Percentiles rank a stretch among this genome's conserved stretches.
phyloP scores from a whole-genome alignment of 805 yeast species.

The Cyberlindnera americana region DNA sequence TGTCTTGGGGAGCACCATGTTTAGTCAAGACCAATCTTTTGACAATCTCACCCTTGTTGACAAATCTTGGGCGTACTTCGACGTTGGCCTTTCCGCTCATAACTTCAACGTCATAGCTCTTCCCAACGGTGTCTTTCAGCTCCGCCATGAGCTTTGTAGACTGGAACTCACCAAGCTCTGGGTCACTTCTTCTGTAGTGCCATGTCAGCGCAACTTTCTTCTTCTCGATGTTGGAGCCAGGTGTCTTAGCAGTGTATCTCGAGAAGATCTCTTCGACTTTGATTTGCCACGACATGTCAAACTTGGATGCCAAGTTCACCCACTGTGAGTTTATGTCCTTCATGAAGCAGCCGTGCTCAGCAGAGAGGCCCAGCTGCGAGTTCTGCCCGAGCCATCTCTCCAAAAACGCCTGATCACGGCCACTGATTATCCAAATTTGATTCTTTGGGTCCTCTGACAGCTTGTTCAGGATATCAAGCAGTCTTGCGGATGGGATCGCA shows the following conservation, averaged over 20 bases:
- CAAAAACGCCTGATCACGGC: constrained; percentile 88
- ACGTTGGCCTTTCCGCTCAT: constrained; percentile 97
- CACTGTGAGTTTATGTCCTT: constrained; percentile 69
- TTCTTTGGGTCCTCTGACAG: constrained; percentile 75
- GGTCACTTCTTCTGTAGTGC: constrained; percentile 96
- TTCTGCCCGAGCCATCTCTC: constrained; percentile 80
- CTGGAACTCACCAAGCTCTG: constrained; percentile 86
- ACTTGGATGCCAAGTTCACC: constrained; percentile 77
- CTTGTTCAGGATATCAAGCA: constrained; percentile 53
- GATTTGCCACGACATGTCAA: constrained; percentile 95
- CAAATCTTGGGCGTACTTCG: constrained; percentile 93
- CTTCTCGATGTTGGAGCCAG: constrained; percentile 81
- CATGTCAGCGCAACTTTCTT: constrained; percentile 95
- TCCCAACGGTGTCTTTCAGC: constrained; percentile 54
- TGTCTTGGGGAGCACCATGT: constrained; percentile 52
- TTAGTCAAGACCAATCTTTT: constrained; percentile 65
- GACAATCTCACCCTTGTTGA: constrained; percentile 96
- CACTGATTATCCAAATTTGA: constrained; percentile 92
- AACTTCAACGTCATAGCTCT: constrained; percentile 79
- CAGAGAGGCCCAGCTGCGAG: constrained; percentile 73
- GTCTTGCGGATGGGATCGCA: constrained; percentile 83
- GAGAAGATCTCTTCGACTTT: constrained; percentile 71
- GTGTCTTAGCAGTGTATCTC: constrained; percentile 80
- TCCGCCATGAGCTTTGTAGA: constrained; percentile 70
- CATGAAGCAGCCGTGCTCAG: constrained; percentile 97